Conservation (phyloP, 352 stramenopile genomes). For the Phytopythium boreale region DNA sequence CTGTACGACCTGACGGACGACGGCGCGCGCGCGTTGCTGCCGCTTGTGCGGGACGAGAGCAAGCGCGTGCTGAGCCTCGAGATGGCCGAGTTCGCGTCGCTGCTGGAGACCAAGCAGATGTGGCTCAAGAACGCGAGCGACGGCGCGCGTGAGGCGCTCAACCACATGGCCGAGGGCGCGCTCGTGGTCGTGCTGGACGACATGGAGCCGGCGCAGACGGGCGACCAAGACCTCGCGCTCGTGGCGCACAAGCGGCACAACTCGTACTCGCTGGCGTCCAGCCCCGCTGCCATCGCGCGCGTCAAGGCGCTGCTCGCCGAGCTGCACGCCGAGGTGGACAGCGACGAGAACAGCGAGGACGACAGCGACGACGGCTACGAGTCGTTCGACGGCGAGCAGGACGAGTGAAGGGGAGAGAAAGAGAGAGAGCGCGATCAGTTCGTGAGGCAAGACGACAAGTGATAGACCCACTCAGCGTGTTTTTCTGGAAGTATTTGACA, state of each 20-base stretch:
- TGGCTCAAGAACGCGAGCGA: conserved; percentile 78
- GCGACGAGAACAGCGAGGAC: conserved; percentile 52
- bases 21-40: conserved; percentile 54
- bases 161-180: conserved; percentile 54
- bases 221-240: conserved; percentile 52
- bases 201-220: conserved; percentile 76
- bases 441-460: not conserved
- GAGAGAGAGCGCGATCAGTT: too few species aligned
- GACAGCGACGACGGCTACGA: conserved; percentile 76
- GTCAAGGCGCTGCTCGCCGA: conserved; percentile 75
- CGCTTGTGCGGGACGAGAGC: conserved; percentile 30
- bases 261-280: conserved; percentile 73
- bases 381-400: conserved; percentile 65
- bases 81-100: conserved; percentile 59
- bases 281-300: conserved; percentile 51
- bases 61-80: conserved; percentile 51
- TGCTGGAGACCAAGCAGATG: conserved; percentile 65
- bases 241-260: conserved; percentile 66
- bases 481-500: not conserved
- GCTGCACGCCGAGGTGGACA: conserved; percentile 32
- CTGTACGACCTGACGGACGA: conserved; percentile 54
- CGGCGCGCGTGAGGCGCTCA: conserved; percentile 39
- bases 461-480: not conserved
- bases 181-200: conserved; percentile 72
- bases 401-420: not conserved